phyloP scores from a whole-genome alignment of 352 stramenopile genomes.

The Globisporangium cylindrosporum region DNA sequence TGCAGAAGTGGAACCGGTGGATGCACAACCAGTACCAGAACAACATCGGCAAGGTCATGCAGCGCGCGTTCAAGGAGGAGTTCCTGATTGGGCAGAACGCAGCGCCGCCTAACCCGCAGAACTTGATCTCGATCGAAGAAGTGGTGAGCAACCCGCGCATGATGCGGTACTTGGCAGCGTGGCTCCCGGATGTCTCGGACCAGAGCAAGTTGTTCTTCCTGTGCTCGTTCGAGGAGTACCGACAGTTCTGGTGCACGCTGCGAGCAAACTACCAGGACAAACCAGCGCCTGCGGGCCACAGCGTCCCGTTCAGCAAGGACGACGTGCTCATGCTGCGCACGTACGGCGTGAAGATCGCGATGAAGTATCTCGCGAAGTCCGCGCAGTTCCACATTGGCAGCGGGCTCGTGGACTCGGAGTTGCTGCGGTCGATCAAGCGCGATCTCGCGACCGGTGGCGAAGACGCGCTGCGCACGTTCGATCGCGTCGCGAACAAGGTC shows the following conservation, averaged over 20 bases:
- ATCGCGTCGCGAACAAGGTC: constrained; percentile 68
- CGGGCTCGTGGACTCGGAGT: constrained; percentile 54
- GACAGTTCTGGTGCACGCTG: constrained; percentile 69
- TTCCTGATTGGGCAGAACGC: constrained; percentile 31
- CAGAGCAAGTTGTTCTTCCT: constrained; percentile 84
- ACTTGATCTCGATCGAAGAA: constrained; percentile 72
- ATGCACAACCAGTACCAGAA: constrained; percentile 71
- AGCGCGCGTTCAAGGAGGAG: constrained; percentile 62
- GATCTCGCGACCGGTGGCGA: constrained; percentile 75
- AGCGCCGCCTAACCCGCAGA: constrained; percentile 34
- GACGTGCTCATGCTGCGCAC: constrained; percentile 80
- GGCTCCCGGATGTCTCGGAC: constrained; percentile 45
- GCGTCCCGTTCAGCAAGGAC: constrained; percentile 72
- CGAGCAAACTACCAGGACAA: constrained; percentile 53
- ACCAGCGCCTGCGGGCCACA: constrained; percentile 12
- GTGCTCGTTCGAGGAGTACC: constrained; percentile 74
- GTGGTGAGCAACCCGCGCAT: constrained; percentile 76
- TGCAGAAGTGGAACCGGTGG: constrained; percentile 85
- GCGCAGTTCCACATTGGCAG: constrained; percentile 80
- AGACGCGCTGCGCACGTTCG: constrained; percentile 78
- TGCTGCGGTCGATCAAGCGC: constrained; percentile 70
- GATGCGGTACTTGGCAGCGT: constrained; percentile 80
- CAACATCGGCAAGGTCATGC: constrained; percentile 69
- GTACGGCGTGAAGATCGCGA: constrained; percentile 85
- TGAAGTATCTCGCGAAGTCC: constrained; percentile 78